A percentile compares a stretch with the other conserved stretches of the same genome.
Evolutionary conservation across 2,329 filamentous ascomycete genomes (phyloP).

Genomic region (Epichloe typhina): DNA sequence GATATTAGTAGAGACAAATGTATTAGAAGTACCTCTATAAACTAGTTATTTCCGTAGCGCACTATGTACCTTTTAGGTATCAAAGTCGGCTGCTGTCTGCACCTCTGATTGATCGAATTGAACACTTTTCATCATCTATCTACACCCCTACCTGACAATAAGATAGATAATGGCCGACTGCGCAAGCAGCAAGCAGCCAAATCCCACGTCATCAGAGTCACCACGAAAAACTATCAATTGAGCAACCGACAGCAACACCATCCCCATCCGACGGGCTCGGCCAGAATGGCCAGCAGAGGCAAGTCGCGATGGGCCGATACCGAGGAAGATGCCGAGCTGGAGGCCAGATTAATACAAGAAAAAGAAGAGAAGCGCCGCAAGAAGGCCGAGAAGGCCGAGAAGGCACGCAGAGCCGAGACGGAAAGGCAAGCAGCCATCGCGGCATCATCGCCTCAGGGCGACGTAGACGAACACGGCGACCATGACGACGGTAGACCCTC

Average conservation of each 20-base stretch:
- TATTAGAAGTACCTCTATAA: no score
- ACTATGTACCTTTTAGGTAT: no score
- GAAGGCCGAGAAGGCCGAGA: slow-evolving; percentile 51
- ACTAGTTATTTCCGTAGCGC: no score
- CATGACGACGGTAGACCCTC: slow-evolving; percentile 30
- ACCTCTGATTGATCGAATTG: no score
- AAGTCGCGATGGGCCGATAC: slow-evolving; percentile 82
- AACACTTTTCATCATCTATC: no score
- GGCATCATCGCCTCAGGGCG: neutral
- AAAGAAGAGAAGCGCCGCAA: slow-evolving; percentile 81
- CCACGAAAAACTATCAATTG: no score
- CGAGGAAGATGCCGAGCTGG: slow-evolving; percentile 64
- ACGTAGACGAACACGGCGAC: slow-evolving; percentile 13
- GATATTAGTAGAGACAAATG: no score
- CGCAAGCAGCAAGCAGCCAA: neutral
- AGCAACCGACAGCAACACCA: neutral
- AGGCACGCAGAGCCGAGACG: slow-evolving; percentile 53
- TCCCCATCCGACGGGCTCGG: neutral
- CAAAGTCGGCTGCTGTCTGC: no score
- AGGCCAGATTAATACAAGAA: slow-evolving; percentile 60
- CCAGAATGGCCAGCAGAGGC: slow-evolving; percentile 43
- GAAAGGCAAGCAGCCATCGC: neutral
- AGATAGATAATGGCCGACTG: no score
- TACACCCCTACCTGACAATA: no score
- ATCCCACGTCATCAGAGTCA: no score